phyloP scores from a whole-genome alignment of 108 stramenopile genomes.

The Craspedostauros australis region DNA sequence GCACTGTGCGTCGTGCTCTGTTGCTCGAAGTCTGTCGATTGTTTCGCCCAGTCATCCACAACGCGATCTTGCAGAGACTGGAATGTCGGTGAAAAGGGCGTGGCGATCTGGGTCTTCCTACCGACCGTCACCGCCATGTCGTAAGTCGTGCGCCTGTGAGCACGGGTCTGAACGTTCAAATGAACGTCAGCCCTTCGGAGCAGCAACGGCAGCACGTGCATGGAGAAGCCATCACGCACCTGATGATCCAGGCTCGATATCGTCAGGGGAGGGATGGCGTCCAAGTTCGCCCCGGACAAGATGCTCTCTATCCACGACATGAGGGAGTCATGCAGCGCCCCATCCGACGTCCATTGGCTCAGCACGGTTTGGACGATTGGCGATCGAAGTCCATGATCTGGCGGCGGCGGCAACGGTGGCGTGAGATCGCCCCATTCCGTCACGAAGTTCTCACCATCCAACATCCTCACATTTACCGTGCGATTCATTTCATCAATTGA shows the following conservation, averaged over 20 bases:
- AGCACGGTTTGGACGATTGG: conserved; percentile 72
- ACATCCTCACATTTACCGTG: conserved; percentile 69
- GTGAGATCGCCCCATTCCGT: conserved; percentile 72
- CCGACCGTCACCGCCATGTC: conserved; percentile 70
- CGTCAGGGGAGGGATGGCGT: conserved; percentile 59
- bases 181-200: conserved; percentile 70
- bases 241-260: conserved; percentile 74
- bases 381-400: conserved; percentile 71
- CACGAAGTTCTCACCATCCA: conserved; percentile 75
- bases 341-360: conserved; percentile 61
- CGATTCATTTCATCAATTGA: too few species aligned
- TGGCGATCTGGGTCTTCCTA: conserved; percentile 7
- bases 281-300: conserved; percentile 42
- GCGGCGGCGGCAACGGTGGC: conserved; percentile 70
- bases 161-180: conserved; percentile 64
- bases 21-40: conserved; percentile 1
- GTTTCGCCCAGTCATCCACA: conserved; percentile 13
- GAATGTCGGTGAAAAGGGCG: neutral
- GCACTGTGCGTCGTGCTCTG: conserved; percentile 36
- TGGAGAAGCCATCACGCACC: conserved; percentile 71
- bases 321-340: conserved; percentile 50
- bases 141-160: conserved; percentile 64
- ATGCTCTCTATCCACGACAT: conserved; percentile 70
- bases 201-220: conserved; percentile 77
- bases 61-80: conserved; percentile 16